These are phyloP conservation scores for Tulasnella sp. DNA, from an alignment of 768 basidiomycete genomes.

Conservation along the genomic window DNA sequence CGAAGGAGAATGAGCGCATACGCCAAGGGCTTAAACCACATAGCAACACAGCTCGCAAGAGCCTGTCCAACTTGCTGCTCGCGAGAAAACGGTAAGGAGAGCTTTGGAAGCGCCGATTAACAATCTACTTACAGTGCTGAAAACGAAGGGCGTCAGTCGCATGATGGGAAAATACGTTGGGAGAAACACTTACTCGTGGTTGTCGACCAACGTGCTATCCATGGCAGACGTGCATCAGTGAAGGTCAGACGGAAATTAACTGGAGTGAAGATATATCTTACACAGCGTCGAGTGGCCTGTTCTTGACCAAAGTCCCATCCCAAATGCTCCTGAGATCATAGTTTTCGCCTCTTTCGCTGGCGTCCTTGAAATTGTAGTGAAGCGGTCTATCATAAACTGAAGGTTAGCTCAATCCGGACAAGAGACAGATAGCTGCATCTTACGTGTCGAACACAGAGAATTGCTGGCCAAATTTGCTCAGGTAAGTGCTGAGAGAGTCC, in stretches of 20 bases:
- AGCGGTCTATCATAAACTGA: conserved; percentile 24
- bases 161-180: background rate
- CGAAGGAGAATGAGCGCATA: conserved; percentile 25
- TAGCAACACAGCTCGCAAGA: conserved; percentile 23
- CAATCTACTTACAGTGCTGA: conserved; percentile 9
- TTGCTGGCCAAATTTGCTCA: conserved; percentile 24
- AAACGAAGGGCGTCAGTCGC: background rate
- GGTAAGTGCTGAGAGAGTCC: background rate
- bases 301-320: conserved; percentile 34
- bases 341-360: conserved; percentile 31
- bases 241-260: background rate
- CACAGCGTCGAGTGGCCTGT: conserved; percentile 35
- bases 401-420: background rate
- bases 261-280: background rate
- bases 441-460: conserved; percentile 36
- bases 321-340: conserved; percentile 36
- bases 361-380: conserved; percentile 36
- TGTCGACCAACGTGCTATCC: conserved; percentile 24
- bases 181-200: conserved; percentile 21
- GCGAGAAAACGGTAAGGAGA: background rate
- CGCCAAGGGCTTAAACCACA: conserved; percentile 25
- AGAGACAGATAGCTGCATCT: background rate
- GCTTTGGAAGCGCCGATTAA: background rate
- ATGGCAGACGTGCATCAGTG: background rate
- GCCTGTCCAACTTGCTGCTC: conserved; percentile 23